Percentiles rank a stretch among this genome's conserved stretches.
Conservation (phyloP, 768 basidiomycete species). For the Leccinellum albellum region DNA sequence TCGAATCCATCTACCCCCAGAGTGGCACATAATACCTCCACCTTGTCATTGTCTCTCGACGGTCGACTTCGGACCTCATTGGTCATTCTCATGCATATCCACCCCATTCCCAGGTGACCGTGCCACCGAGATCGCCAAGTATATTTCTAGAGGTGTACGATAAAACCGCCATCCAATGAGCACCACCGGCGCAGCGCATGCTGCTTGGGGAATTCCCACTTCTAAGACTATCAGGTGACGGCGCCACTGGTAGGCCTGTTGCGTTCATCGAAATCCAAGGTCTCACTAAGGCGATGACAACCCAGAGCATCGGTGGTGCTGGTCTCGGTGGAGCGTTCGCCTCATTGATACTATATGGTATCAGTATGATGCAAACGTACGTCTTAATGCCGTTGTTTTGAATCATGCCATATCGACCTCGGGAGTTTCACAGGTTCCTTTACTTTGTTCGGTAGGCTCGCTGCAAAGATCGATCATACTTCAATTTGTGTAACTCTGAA, state of each 20-base stretch:
- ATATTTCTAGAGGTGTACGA: neutral
- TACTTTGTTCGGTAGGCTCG: neutral
- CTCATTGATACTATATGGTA: neutral
- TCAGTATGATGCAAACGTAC: neutral
- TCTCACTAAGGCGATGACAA: neutral
- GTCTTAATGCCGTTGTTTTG: neutral
- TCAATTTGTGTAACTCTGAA: neutral
- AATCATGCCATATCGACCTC: neutral
- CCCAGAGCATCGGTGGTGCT: neutral
- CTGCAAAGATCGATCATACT: neutral
- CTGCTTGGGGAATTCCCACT: neutral
- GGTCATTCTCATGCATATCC: neutral
- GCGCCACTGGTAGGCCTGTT: neutral
- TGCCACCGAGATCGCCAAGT: neutral
- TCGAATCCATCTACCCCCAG: too few species aligned
- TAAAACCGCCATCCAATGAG: neutral
- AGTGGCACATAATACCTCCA: too few species aligned
- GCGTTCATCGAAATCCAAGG: neutral
- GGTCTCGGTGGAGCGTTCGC: neutral
- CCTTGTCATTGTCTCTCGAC: too few species aligned
- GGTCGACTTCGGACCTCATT: too few species aligned
- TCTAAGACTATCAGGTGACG: neutral
- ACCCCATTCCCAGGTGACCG: neutral
- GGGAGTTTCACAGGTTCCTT: neutral
- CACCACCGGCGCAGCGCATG: neutral